These are phyloP conservation scores for Sporisorium scitamineum DNA, from an alignment of 1,284 basidiomycete genomes.

Conservation along the genomic window DNA sequence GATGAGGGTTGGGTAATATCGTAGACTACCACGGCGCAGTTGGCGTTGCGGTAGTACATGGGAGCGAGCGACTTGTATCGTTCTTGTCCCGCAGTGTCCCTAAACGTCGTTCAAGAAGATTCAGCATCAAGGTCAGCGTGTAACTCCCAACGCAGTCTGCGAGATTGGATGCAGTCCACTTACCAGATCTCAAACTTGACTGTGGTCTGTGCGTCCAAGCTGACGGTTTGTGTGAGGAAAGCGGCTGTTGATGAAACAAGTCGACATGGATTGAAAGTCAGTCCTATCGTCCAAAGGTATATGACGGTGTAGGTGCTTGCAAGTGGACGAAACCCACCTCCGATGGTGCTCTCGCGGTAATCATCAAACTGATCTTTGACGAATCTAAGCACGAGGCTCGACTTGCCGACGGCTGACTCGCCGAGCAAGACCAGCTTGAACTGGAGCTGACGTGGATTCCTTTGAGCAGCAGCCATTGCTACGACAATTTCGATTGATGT, in stretches of 20 bases:
- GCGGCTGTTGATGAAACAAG: slow-evolving; percentile 73
- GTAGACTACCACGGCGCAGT: slow-evolving; percentile 68
- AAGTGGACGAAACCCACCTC: slow-evolving; percentile 27
- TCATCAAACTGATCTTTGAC: slow-evolving; percentile 98
- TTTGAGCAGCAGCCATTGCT: slow-evolving; percentile 41
- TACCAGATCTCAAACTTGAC: slow-evolving; percentile 96
- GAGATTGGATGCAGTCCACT: slow-evolving; percentile 71
- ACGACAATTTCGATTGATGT: background rate
- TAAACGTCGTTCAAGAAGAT: background rate
- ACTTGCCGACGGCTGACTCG: slow-evolving; percentile 97
- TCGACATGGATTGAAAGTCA: background rate
- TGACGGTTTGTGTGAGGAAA: slow-evolving; percentile 94
- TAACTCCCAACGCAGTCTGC: background rate
- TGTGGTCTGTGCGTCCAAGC: slow-evolving; percentile 85
- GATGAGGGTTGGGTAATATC: slow-evolving; percentile 71
- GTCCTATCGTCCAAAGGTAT: background rate
- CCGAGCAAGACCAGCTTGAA: slow-evolving; percentile 72
- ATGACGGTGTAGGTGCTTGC: too few relatives aligned
- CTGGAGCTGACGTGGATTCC: slow-evolving; percentile 49
- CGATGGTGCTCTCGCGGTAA: slow-evolving; percentile 78
- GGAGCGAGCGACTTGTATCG: slow-evolving; percentile 74
- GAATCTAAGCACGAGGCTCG: slow-evolving; percentile 92
- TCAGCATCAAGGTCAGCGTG: slow-evolving; percentile 1
- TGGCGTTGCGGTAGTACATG: slow-evolving; percentile 69
- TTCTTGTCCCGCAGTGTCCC: slow-evolving; percentile 85